Base-by-base conservation (phyloP, 1,139 yeast species). In the Candida glucosophila region DNA sequence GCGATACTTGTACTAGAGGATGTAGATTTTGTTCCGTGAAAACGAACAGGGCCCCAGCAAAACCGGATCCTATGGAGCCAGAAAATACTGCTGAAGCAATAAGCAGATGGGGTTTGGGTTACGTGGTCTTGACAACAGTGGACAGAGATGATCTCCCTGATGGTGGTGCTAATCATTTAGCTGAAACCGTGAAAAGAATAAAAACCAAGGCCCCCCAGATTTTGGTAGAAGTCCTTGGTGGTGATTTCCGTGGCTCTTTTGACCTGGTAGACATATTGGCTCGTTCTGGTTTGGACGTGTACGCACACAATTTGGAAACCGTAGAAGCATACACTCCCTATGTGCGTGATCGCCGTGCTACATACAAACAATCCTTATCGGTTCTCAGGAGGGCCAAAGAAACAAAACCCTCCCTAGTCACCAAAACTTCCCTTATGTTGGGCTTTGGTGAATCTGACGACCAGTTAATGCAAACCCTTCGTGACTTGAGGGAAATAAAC, bases 1-100 rank as follows among this genome's bases (percentile, higher is more conserved):
- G 99, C 33, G 98, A 92, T 46, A 90, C 98, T 0, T 92, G 99
- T 58, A 92, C 99, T 4, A 69, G 99, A 54, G 99, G 98, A 8
- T 92, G 99, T 50, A 69, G 99, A 35, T 92, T 92, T 58, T 92
- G 99, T 53, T 81, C 95, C 2, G 98, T 92, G 26, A 92, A 92
- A 55, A 92, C 98, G 1, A 77, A 77, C 51, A 69, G 98, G 42
- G 61, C 61, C 4, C 99, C 99, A 1, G 76, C 79, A 0, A 74
- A 86, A 7, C 80, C 95, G 5, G 98, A 92, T 55, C 95, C 97
- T 16, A 75, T 72, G 66, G 99, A 92, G 50, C 99, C 99, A 1
- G 95, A 83, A 49, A 86, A 90, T 45, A 92, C 98, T 0, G 97
- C 98, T 0, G 96, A 83, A 44, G 98, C 98, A 15, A 86, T 92